phyloP scores from a whole-genome alignment of 2,329 filamentous ascomycete genomes.

The Fusarium newnesense region DNA sequence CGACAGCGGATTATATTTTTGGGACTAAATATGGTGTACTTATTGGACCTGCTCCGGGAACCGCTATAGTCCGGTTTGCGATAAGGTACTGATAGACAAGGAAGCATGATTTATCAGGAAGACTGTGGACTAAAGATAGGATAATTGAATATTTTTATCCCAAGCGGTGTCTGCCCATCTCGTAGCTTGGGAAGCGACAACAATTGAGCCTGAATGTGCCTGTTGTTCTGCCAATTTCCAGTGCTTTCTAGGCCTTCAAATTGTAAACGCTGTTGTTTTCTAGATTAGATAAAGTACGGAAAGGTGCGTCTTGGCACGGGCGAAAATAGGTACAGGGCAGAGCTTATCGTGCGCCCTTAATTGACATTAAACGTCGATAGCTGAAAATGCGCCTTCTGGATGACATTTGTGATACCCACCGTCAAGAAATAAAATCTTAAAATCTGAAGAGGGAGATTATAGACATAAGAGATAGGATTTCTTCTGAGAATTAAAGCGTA shows the following conservation, averaged over 20 bases:
- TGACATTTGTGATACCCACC: background rate
- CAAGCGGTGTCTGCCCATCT: too few relatives aligned
- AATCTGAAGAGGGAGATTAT: background rate
- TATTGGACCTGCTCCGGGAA: too few relatives aligned
- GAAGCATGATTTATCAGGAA: too few relatives aligned
- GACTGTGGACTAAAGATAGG: too few relatives aligned
- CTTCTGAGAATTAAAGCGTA: fast-evolving
- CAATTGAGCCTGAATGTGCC: background rate
- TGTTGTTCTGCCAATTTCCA: fast-evolving
- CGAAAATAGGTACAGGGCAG: too few relatives aligned
- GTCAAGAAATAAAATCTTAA: fast-evolving
- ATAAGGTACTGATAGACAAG: too few relatives aligned
- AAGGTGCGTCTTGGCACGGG: background rate
- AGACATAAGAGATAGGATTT: background rate
- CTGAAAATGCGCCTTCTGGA: background rate
- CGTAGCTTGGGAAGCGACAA: too few relatives aligned
- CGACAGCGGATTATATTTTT: too few relatives aligned
- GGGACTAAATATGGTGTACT: too few relatives aligned
- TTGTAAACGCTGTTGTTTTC: background rate
- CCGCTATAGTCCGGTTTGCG: too few relatives aligned
- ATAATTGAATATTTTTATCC: too few relatives aligned
- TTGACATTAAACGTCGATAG: background rate
- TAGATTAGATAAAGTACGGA: background rate
- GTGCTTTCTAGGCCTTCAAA: fast-evolving
- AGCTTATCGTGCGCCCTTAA: background rate